Base-by-base conservation (phyloP, 768 basidiomycete species). In the Paxillus involutus region DNA sequence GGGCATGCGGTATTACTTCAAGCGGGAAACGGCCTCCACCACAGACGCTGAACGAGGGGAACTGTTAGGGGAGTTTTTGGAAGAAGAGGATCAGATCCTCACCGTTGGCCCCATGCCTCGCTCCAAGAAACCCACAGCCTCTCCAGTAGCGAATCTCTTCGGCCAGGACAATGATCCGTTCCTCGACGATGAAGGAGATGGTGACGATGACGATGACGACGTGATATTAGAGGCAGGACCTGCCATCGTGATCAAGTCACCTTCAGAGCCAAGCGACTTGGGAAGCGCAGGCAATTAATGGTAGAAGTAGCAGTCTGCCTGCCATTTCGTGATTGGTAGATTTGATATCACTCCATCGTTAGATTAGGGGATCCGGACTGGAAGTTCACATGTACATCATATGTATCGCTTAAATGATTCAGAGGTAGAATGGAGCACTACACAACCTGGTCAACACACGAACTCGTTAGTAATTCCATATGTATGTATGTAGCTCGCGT, bases 1-100 rank as follows among this genome's bases (percentile, higher is more conserved):
- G 33, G 92, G 90, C 3, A 72, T 96, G 58, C 82, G 93, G 55
- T 91, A 89, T 61, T 88, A 86, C 75, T 92, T 93, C 75, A 79
- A 82, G 61, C 78, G 80, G 43, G 80, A 91, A 61, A 80, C 82
- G 1, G 76, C 71, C 44, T 66, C 68, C 11, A 69, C 66, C 17
- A 72, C 69, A 6, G 71, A 71, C 29, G 71, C 70, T 13, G 73
- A 78, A 52, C 70, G 68, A 17, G 70, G 61, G 4, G 69, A 55
- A 6, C 60, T 59, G 1, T 63, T 75, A 16, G 78, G 70, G 9
- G 73, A 73, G 33, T 72, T 67, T 19, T 49, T 63, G 43, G 51
- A 58, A 39, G 74, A 76, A 30, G 63, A 75, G 4, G 85, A 86
- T 60, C 63, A 58, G 33, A 75, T 88, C 11, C 73, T 89, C 12